Evolutionary conservation across 148 eudicot genomes (phyloP).

Genomic region (Chenopodium suecicum): DNA sequence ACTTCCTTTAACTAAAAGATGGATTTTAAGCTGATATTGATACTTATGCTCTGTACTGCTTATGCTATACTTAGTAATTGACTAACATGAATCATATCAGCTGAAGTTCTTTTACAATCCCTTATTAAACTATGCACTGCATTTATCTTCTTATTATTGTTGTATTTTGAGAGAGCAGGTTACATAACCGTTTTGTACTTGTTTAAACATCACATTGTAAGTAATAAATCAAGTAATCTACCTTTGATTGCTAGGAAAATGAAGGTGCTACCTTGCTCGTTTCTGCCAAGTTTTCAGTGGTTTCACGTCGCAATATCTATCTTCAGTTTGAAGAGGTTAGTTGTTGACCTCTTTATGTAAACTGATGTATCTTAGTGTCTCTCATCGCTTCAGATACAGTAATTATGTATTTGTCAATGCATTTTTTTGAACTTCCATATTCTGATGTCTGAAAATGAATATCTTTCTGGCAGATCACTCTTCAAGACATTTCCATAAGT

Average conservation of each 20-base stretch:
- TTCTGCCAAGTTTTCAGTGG: slow-evolving; percentile 77
- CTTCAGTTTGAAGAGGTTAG: slow-evolving; percentile 86
- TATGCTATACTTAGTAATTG: too few species aligned
- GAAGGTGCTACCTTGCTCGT: slow-evolving; percentile 94
- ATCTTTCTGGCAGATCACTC: slow-evolving; percentile 50
- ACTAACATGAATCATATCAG: neutral
- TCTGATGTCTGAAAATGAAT: neutral
- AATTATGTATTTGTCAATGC: too few species aligned
- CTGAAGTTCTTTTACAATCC: neutral
- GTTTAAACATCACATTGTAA: neutral
- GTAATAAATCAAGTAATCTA: neutral
- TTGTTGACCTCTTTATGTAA: neutral
- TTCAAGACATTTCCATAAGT: slow-evolving; percentile 75
- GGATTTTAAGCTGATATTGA: neutral
- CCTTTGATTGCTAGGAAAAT: slow-evolving; percentile 54
- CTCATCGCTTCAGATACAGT: neutral
- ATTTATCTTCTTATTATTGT: neutral
- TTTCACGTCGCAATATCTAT: slow-evolving; percentile 72
- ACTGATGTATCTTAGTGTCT: slow-evolving; percentile 1
- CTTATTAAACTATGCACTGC: neutral
- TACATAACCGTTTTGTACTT: neutral
- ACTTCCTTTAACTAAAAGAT: neutral
- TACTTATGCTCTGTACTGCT: neutral
- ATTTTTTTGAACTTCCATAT: neutral
- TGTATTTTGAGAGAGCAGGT: neutral